Evolutionary conservation across 441 rosid species (phyloP), one percentile per base, ranked within the genome.

Genomic region (Brassica balearica): DNA sequence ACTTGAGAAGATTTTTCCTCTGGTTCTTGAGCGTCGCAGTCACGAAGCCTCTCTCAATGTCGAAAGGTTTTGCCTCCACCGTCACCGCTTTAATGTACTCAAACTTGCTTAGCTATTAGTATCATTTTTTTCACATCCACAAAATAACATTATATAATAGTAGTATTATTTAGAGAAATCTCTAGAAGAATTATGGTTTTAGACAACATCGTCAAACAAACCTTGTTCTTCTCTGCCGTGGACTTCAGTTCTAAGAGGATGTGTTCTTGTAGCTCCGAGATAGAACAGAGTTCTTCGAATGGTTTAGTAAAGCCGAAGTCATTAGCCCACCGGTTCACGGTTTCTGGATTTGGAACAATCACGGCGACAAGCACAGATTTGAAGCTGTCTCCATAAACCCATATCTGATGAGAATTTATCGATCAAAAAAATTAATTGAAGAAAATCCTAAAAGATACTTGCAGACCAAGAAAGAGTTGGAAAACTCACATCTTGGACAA

Each of bases 11-110:
- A 51, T 86, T 90, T 80, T 90, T 92, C 77, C 97, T 90, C 77
- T 83, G 88, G 87, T 96, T 96, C 89, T 96, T 96, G 75, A 96
- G 64, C 20, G 99, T 96, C 48, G 97, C 97, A 17, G 99, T 96
- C 73, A 96, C 95, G 65, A 92, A 82, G 73, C 90, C 97, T 77
- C 93, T 89, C 68, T 91, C 98, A 83, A 92, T 85, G 81, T 96
- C 97, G 8, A 94, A 91, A 5, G 87, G 89, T 38, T 25, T 75
- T 6, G 82, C 74, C 51, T 93, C 99, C 81, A 92, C 66, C 5
- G 85, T 77, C 75, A 92, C 90, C 60, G 92, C 97, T 72, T 86
- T 90, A 51, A 96, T 82, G 58, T 59, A 71, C 81, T 96, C 98
- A 69, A 96, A 94, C 34, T 90, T 91, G 65, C 90, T 87, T 80